phyloP scores from a whole-genome alignment of 129 eudicot genomes.

The Dittrichia graveolens region DNA sequence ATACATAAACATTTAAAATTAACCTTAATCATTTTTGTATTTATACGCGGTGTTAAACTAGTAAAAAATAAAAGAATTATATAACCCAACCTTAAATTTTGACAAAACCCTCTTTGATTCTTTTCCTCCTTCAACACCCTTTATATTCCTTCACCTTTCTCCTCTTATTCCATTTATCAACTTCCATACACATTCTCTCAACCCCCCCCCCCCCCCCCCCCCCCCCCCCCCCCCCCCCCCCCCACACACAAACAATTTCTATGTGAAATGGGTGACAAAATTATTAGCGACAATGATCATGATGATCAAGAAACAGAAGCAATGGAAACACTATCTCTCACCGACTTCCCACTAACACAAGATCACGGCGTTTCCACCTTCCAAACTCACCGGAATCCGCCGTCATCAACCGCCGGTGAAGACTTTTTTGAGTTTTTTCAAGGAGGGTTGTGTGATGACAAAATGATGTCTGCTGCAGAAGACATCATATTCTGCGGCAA shows the following conservation, averaged over 20 bases:
- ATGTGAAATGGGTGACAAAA: conserved; percentile 28
- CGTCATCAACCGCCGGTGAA: conserved; percentile 27
- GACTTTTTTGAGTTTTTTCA: conserved; percentile 63
- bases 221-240: too few relatives aligned
- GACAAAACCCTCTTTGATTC: conserved; percentile 8
- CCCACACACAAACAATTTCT: conserved; percentile 15
- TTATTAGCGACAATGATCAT: conserved; percentile 11
- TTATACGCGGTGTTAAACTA: too few relatives aligned
- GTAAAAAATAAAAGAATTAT: background rate
- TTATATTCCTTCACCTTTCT: conserved; percentile 14
- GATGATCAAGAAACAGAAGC: conserved; percentile 37
- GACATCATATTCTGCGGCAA: conserved; percentile 74
- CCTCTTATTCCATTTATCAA: conserved; percentile 2
- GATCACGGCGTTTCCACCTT: conserved; percentile 2
- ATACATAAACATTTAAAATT: too few relatives aligned
- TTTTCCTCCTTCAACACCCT: conserved; percentile 25
- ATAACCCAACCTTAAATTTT: background rate
- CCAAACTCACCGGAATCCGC: conserved; percentile 24
- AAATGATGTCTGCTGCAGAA: conserved; percentile 62
- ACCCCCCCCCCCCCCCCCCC: too few relatives aligned
- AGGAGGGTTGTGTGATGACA: conserved; percentile 26
- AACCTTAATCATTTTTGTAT: too few relatives aligned
- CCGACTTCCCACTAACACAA: conserved; percentile 49
- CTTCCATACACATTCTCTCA: conserved; percentile 15
- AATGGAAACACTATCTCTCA: conserved; percentile 57